These are phyloP conservation scores for Pilasporangium apinafurcum DNA, from an alignment of 352 stramenopile genomes.

Conservation along the genomic window DNA sequence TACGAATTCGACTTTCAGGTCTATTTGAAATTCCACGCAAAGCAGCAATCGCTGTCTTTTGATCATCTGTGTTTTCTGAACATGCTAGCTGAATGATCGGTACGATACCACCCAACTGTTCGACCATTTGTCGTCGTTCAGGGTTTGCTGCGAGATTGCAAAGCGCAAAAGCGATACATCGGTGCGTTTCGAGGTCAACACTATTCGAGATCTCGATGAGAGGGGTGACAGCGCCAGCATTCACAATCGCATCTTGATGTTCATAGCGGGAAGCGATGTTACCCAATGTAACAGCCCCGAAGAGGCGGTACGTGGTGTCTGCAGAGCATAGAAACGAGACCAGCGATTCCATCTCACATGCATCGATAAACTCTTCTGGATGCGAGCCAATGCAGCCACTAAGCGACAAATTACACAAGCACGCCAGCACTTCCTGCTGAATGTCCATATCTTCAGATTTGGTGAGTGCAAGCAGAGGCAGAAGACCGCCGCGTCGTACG, in stretches of 20 bases:
- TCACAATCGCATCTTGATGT: conserved; percentile 78
- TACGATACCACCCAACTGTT: conserved; percentile 89
- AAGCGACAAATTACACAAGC: conserved; percentile 95
- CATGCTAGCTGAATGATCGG: conserved; percentile 94
- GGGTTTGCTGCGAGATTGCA: conserved; percentile 93
- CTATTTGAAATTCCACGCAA: conserved; percentile 86
- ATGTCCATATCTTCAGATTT: conserved; percentile 92
- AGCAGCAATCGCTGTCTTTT: conserved; percentile 88
- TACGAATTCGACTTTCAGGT: conserved; percentile 73
- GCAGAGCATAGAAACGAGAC: conserved; percentile 94
- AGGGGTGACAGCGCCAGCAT: conserved; percentile 82
- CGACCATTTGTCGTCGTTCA: conserved; percentile 83
- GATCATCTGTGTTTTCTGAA: conserved; percentile 84
- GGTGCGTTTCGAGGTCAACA: conserved; percentile 92
- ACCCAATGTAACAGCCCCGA: conserved; percentile 93
- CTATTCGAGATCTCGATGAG: conserved; percentile 91
- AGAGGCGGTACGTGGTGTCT: conserved; percentile 93
- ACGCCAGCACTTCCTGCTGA: conserved; percentile 94
- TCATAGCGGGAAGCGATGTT: conserved; percentile 87
- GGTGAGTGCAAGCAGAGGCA: conserved; percentile 84
- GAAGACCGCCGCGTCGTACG: conserved; percentile 83
- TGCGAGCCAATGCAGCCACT: conserved; percentile 92
- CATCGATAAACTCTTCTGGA: conserved; percentile 84
- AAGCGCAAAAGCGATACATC: conserved; percentile 94
- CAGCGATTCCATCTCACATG: conserved; percentile 87